These are phyloP conservation scores for Fraxinus paxiana DNA, from an alignment of 305 asterid genomes.

Conservation along the genomic window DNA sequence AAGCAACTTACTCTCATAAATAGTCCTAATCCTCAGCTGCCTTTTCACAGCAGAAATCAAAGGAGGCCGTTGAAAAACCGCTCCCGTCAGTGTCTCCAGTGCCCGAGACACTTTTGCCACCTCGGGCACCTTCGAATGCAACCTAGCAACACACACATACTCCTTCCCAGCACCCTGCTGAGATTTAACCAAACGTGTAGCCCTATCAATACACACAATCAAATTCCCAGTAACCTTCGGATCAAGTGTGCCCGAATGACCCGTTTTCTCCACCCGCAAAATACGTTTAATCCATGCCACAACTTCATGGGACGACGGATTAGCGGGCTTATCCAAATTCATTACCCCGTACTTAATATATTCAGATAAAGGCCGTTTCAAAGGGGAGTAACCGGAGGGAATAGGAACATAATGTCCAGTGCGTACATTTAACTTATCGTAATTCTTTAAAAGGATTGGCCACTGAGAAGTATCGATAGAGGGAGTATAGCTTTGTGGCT, in stretches of 20 bases:
- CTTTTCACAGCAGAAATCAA: constrained; percentile 89
- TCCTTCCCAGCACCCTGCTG: constrained; percentile 99
- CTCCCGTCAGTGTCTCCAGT: constrained; percentile 80
- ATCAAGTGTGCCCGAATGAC: constrained; percentile 90
- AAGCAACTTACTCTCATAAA: constrained; percentile 83
- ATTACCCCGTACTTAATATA: constrained; percentile 83
- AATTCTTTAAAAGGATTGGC: constrained; percentile 91
- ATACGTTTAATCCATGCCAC: constrained; percentile 98
- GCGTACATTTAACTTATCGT: constrained; percentile 74
- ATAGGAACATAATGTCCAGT: constrained; percentile 97
- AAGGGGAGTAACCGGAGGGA: constrained; percentile 77
- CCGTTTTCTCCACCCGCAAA: constrained; percentile 81
- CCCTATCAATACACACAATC: constrained; percentile 88
- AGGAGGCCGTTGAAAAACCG: constrained; percentile 93
- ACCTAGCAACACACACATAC: constrained; percentile 77
- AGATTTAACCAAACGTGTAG: constrained; percentile 85
- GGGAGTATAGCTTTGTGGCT: constrained; percentile 82
- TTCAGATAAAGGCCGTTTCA: constrained; percentile 69
- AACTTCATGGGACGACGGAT: constrained; percentile 91
- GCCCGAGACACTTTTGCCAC: constrained; percentile 77
- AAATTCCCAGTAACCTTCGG: constrained; percentile 94
- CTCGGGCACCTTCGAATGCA: constrained; percentile 78
- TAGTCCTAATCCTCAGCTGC: constrained; percentile 89
- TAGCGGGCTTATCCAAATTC: constrained; percentile 85
- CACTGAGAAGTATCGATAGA: constrained; percentile 76